A percentile compares a stretch with the other conserved stretches of the same genome.
Evolutionary conservation across 805 yeast species (phyloP).

Genomic region (Komagataella populi): DNA sequence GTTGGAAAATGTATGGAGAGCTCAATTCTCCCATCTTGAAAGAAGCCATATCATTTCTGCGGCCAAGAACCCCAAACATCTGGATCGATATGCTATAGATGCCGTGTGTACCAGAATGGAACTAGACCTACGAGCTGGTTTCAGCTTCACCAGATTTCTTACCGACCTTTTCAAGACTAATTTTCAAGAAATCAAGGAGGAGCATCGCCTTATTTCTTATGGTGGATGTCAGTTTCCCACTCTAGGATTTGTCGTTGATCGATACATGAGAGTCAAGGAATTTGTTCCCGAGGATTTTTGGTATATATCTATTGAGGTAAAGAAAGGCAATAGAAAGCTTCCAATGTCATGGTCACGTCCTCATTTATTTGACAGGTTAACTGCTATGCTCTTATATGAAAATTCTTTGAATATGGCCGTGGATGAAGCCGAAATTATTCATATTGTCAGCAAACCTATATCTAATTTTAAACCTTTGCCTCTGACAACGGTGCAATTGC

Average conservation of each 20-base stretch:
- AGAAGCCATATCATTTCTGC: constrained; percentile 60
- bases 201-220: constrained; percentile 40
- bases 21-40: constrained; percentile 81
- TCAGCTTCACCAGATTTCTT: constrained; percentile 73
- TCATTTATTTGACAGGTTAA: constrained; percentile 59
- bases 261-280: constrained; percentile 60
- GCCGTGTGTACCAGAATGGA: constrained; percentile 86
- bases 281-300: constrained; percentile 76
- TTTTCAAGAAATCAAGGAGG: constrained; percentile 15
- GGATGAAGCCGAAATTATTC: constrained; percentile 35
- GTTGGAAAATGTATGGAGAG: constrained; percentile 46
- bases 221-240: constrained; percentile 97
- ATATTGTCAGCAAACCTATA: constrained; percentile 47
- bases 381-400: constrained; percentile 53
- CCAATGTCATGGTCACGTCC: constrained; percentile 61
- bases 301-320: constrained; percentile 44
- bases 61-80: constrained; percentile 47
- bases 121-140: constrained; percentile 80
- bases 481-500: constrained; percentile 85
- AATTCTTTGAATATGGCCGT: constrained; percentile 35
- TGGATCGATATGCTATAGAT: constrained; percentile 58
- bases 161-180: constrained; percentile 34
- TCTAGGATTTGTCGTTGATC: constrained; percentile 87
- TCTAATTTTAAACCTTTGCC: constrained; percentile 79
- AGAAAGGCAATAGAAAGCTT: constrained; percentile 25